A percentile compares a stretch with the other conserved stretches of the same genome.
Conservation (phyloP, 345 rosid species). For the Eutrema yunnanense region DNA sequence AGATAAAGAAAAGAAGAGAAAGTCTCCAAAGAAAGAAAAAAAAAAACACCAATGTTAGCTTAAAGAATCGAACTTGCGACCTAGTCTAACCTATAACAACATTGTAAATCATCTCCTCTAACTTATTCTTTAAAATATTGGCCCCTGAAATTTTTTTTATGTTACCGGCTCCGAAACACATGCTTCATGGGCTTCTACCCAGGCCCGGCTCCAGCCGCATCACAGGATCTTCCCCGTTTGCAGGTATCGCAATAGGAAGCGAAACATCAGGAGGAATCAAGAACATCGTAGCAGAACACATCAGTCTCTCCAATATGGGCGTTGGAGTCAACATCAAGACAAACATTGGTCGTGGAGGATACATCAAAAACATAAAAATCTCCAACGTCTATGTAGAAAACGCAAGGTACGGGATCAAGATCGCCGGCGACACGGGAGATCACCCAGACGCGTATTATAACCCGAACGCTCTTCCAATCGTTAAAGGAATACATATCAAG, state of each 20-base stretch:
- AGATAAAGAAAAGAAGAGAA: no score
- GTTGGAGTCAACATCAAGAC: slow-evolving; percentile 76
- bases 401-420: slow-evolving; percentile 60
- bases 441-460: slow-evolving; percentile 76
- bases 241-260: slow-evolving; percentile 88
- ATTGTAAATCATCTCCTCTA: no score
- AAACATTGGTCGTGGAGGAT: slow-evolving; percentile 80
- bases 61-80: no score
- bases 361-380: slow-evolving; percentile 59
- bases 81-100: no score
- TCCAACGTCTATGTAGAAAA: slow-evolving; percentile 54
- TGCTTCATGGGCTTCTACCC: no score
- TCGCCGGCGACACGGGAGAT: slow-evolving; percentile 77
- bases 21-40: no score
- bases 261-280: slow-evolving; percentile 90
- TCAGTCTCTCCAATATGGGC: slow-evolving; percentile 58
- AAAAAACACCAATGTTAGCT: no score
- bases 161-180: no score
- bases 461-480: slow-evolving; percentile 72
- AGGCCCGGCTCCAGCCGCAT: slow-evolving; percentile 31
- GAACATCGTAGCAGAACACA: slow-evolving; percentile 69
- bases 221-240: slow-evolving; percentile 78
- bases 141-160: no score
- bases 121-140: no score
- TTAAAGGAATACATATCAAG: slow-evolving; percentile 46